A percentile compares a stretch with the other conserved stretches of the same genome.
Evolutionary conservation across 2,329 filamentous ascomycete genomes (phyloP).

Genomic region (Penicillium sp.): DNA sequence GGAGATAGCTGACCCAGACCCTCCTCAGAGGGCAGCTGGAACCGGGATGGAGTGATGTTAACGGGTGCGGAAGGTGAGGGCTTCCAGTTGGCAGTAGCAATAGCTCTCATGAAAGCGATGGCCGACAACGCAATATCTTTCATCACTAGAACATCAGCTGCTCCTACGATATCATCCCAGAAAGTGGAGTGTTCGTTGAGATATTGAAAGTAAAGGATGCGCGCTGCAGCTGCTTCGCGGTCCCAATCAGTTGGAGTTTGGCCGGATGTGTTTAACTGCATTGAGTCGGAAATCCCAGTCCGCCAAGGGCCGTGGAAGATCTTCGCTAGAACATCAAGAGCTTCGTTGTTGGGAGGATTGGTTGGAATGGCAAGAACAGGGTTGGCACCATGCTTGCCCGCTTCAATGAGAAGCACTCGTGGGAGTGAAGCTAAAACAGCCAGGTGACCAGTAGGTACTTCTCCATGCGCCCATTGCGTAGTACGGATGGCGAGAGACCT

Average conservation of each 20-base stretch:
- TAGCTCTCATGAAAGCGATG: conserved; percentile 51
- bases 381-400: conserved; percentile 37
- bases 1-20: conserved; percentile 39
- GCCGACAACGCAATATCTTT: conserved; percentile 57
- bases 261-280: conserved; percentile 34
- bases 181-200: conserved; percentile 51
- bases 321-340: conserved; percentile 54
- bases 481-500: conserved; percentile 47
- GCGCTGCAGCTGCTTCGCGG: conserved; percentile 53
- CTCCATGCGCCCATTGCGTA: conserved; percentile 52
- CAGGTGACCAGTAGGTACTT: conserved; percentile 56
- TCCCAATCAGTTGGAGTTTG: conserved; percentile 41
- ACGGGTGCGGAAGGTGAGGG: conserved; percentile 34
- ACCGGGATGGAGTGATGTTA: conserved; percentile 23
- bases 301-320: conserved; percentile 55
- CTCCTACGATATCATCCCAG: conserved; percentile 53
- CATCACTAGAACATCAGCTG: conserved; percentile 59
- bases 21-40: conserved; percentile 44
- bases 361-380: conserved; percentile 54
- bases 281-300: conserved; percentile 24
- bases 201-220: conserved; percentile 57
- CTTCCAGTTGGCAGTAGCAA: conserved; percentile 58
- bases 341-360: conserved; percentile 54
- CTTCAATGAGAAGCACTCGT: conserved; percentile 52
- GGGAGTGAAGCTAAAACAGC: conserved; percentile 59